Conservation (phyloP, 192 early-diverging fungal species). For the Rhizophagus sp. region DNA sequence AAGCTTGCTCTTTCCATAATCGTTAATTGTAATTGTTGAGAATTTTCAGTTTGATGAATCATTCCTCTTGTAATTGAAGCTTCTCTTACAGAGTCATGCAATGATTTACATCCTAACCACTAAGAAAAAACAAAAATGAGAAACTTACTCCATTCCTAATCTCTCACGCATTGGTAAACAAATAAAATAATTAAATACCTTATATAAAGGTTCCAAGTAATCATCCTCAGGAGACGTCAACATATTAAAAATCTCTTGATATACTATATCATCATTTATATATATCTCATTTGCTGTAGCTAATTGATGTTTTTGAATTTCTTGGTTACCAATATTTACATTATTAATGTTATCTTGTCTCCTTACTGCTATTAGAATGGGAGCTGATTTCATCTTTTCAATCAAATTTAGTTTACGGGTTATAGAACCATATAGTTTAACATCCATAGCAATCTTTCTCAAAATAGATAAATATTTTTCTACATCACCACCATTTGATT, state of each 20-base stretch:
- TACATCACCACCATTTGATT: conserved; percentile 36
- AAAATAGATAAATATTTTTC: conserved; percentile 72
- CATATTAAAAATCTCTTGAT: conserved; percentile 73
- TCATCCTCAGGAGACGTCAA: conserved; percentile 31
- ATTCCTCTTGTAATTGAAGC: conserved; percentile 51
- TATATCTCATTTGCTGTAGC: conserved; percentile 65
- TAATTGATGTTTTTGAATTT: too few species aligned
- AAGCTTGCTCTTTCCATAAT: conserved; percentile 78
- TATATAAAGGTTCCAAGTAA: too few species aligned
- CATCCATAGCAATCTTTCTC: conserved; percentile 70
- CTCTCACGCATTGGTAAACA: too few species aligned
- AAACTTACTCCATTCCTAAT: too few species aligned
- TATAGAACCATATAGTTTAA: conserved; percentile 36
- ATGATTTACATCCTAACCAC: conserved; percentile 64
- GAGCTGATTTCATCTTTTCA: conserved; percentile 17
- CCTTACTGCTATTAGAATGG: conserved; percentile 35
- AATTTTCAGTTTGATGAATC: conserved; percentile 41
- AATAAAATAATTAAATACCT: too few species aligned
- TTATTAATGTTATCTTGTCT: conserved; percentile 55
- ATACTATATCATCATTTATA: conserved; percentile 76
- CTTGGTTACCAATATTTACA: background rate
- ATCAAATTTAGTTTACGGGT: conserved; percentile 46
- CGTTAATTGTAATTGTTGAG: conserved; percentile 56
- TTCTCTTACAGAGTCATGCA: conserved; percentile 66
- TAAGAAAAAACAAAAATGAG: background rate